Percentiles rank a stretch among this genome's conserved stretches.
Evolutionary conservation across 208 protist genomes (phyloP).

Genomic region (Spongospora subterranea): DNA sequence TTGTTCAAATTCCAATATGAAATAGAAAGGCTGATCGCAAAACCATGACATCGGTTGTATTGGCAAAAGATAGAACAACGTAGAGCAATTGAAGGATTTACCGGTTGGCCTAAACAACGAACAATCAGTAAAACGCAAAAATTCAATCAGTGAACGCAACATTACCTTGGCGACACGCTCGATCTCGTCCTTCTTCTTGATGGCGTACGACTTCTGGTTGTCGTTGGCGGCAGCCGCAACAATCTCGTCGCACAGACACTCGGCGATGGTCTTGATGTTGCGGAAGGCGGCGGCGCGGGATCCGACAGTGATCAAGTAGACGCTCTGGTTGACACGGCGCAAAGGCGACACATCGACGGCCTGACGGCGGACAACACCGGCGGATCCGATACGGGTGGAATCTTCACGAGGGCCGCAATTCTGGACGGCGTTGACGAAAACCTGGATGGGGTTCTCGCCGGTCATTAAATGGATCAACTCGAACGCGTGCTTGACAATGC

Average conservation of each 20-base stretch:
- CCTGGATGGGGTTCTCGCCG: constrained; percentile 97
- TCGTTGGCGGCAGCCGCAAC: constrained; percentile 90
- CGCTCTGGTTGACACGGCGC: constrained; percentile 97
- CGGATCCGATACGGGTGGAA: constrained; percentile 98
- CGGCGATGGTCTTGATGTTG: constrained; percentile 99
- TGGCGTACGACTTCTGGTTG: constrained; percentile 98
- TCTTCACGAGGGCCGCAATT: constrained; percentile 99
- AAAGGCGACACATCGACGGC: constrained; percentile 99
- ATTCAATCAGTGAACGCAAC: background rate
- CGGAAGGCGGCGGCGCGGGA: constrained; percentile 96
- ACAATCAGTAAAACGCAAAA: background rate
- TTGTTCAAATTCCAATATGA: too few species aligned
- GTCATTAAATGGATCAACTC: constrained; percentile 99
- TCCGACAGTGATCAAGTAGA: constrained; percentile 90
- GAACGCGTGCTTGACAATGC: constrained; percentile 97
- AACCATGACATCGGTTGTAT: too few species aligned
- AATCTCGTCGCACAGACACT: constrained; percentile 99
- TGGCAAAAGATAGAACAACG: too few species aligned
- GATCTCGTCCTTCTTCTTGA: constrained; percentile 99
- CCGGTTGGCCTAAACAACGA: constrained; percentile 86
- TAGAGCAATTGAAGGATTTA: too few species aligned
- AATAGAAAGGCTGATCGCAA: too few species aligned
- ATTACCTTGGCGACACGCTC: constrained; percentile 97
- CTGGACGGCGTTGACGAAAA: constrained; percentile 96
- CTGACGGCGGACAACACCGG: constrained; percentile 98